These are phyloP conservation scores for Globisporangium emineosum DNA, from an alignment of 352 stramenopile genomes.

Conservation along the genomic window DNA sequence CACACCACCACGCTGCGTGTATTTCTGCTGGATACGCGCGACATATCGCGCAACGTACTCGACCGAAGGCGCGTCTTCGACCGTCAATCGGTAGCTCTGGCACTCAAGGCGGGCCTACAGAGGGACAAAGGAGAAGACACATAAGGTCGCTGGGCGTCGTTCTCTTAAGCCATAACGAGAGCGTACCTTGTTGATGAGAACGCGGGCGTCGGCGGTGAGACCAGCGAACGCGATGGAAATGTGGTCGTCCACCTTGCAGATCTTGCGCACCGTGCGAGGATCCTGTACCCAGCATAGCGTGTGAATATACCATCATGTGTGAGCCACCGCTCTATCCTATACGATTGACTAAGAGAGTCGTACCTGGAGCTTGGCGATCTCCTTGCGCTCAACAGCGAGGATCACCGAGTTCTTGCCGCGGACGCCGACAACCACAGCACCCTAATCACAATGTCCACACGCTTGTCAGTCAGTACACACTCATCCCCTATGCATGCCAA, in stretches of 20 bases:
- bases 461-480: neutral
- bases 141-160: neutral
- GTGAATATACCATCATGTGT: neutral
- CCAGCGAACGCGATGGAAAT: slow-evolving; percentile 98
- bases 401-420: slow-evolving; percentile 96
- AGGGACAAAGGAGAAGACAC: neutral
- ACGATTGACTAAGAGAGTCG: too few species aligned
- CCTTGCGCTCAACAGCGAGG: slow-evolving; percentile 90
- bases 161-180: neutral
- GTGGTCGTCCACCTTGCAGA: slow-evolving; percentile 98
- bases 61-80: slow-evolving; percentile 91
- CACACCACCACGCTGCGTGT: slow-evolving; percentile 97
- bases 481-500: neutral
- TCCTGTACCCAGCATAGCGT: slow-evolving; percentile 48
- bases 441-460: slow-evolving; percentile 37
- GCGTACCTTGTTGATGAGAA: slow-evolving; percentile 95
- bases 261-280: slow-evolving; percentile 98
- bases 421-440: slow-evolving; percentile 96
- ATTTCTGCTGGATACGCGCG: slow-evolving; percentile 96
- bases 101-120: slow-evolving; percentile 90
- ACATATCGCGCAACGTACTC: slow-evolving; percentile 98
- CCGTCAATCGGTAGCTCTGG: slow-evolving; percentile 98
- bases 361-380: slow-evolving; percentile 89
- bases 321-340: neutral
- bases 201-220: slow-evolving; percentile 97